Percentiles rank a stretch among this genome's conserved stretches.
Conservation (phyloP, 2,329 filamentous ascomycete genomes). For the Paracoccidioides brasiliensis region DNA sequence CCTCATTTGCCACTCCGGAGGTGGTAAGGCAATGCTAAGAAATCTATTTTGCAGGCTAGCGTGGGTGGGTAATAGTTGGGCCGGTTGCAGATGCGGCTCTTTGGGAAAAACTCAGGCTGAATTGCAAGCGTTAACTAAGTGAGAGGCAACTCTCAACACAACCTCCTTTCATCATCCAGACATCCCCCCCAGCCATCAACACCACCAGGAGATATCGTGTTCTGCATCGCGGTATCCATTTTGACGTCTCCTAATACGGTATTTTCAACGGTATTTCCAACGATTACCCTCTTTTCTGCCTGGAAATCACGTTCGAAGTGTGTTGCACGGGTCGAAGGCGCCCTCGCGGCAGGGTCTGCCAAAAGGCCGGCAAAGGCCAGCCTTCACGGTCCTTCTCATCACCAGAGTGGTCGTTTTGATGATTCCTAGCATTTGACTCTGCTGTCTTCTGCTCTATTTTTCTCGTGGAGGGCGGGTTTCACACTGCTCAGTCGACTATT, state of each 20-base stretch:
- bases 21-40: neutral
- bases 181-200: slow-evolving; percentile 19
- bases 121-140: slow-evolving; percentile 28
- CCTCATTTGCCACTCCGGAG: neutral
- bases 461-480: neutral
- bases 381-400: slow-evolving; percentile 23
- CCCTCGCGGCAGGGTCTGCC: slow-evolving; percentile 38
- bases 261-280: slow-evolving; percentile 12
- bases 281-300: slow-evolving; percentile 17
- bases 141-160: slow-evolving; percentile 28
- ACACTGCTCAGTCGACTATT: neutral
- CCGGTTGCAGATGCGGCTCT: slow-evolving; percentile 7
- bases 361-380: slow-evolving; percentile 33
- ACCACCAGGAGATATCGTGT: slow-evolving; percentile 29
- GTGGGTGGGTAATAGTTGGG: neutral
- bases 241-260: slow-evolving; percentile 13
- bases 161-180: slow-evolving; percentile 30
- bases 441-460: neutral
- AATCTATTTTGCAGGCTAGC: neutral
- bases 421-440: neutral
- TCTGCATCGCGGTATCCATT: slow-evolving; percentile 29
- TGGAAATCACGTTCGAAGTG: slow-evolving; percentile 19
- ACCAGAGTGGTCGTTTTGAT: slow-evolving; percentile 11
- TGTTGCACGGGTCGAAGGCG: slow-evolving; percentile 30
- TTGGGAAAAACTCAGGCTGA: slow-evolving; percentile 24